A percentile compares a stretch with the other conserved stretches of the same genome.
Conservation (phyloP, 2,329 filamentous ascomycete genomes). For the Aspergillus awamori region DNA sequence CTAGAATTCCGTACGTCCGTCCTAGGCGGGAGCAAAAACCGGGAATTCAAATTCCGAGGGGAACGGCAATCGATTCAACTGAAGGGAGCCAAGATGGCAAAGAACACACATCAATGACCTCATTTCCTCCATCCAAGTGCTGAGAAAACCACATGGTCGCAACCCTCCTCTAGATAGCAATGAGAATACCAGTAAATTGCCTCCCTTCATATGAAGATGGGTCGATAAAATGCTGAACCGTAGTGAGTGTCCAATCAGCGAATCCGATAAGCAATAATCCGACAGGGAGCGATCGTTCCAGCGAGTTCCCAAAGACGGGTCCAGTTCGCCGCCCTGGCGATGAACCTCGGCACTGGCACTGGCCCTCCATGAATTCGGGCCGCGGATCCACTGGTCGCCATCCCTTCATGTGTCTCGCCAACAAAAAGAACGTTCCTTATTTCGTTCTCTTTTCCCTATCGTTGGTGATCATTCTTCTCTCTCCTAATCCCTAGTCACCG, state of each 20-base stretch:
- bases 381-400: slow-evolving; percentile 32
- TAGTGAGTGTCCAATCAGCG: neutral
- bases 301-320: neutral
- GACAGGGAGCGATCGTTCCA: neutral
- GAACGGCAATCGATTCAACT: neutral
- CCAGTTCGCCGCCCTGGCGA: slow-evolving; percentile 10
- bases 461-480: slow-evolving; percentile 12
- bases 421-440: slow-evolving; percentile 21
- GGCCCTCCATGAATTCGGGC: slow-evolving; percentile 23
- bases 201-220: slow-evolving; percentile 9
- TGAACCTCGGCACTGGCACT: slow-evolving; percentile 35
- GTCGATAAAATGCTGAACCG: neutral
- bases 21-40: neutral
- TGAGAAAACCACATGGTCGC: neutral
- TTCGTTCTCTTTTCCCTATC: slow-evolving; percentile 12
- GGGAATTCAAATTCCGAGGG: slow-evolving; percentile 5
- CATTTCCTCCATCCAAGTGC: neutral
- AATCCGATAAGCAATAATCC: neutral
- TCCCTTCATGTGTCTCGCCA: slow-evolving; percentile 34
- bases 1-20: neutral
- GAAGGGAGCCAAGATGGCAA: neutral
- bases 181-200: neutral
- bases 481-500: neutral
- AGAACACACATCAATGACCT: neutral
- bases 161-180: neutral